Percentiles rank a stretch among this genome's conserved stretches.
Evolutionary conservation across 805 yeast species (phyloP).

Genomic region (Candida methanosorbosa): DNA sequence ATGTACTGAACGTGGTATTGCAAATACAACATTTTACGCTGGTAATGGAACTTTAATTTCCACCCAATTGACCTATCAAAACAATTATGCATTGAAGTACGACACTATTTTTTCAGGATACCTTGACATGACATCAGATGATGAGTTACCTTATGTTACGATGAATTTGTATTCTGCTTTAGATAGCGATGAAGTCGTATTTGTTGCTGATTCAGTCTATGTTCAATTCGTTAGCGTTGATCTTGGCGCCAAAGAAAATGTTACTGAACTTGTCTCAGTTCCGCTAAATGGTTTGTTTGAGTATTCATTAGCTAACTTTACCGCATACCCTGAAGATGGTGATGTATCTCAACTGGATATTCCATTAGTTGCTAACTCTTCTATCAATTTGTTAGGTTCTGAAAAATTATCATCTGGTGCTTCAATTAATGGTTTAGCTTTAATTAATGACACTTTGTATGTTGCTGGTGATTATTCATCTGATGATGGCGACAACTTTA

Average conservation of each 20-base stretch:
- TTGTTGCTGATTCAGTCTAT: constrained; percentile 67
- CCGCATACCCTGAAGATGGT: constrained; percentile 16
- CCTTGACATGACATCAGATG: constrained; percentile 22
- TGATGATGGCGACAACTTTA: constrained; percentile 27
- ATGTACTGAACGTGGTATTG: constrained; percentile 65
- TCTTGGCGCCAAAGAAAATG: constrained; percentile 4
- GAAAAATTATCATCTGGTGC: constrained; percentile 29
- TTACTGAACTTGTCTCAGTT: constrained; percentile 10
- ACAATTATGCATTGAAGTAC: constrained; percentile 71
- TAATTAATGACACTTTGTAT: constrained; percentile 25
- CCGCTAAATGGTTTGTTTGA: constrained; percentile 75
- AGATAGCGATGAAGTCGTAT: constrained; percentile 28
- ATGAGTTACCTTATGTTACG: constrained; percentile 28
- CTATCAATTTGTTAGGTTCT: constrained; percentile 32
- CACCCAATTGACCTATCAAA: constrained; percentile 56
- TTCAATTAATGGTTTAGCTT: constrained; percentile 26
- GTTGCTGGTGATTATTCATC: constrained; percentile 43
- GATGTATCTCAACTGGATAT: constrained; percentile 11
- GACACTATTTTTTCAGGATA: constrained; percentile 71
- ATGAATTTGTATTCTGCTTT: constrained; percentile 28
- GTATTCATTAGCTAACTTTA: constrained; percentile 63
- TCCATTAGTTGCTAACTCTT: constrained; percentile 37
- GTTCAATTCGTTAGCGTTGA: constrained; percentile 33
- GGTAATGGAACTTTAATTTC: constrained; percentile 34
- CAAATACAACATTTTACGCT: constrained; percentile 61